Evolutionary conservation across 371 early-diverging fungal genomes (phyloP), one percentile per base, ranked within the genome.

Genomic region (Actinomortierella wolfii): DNA sequence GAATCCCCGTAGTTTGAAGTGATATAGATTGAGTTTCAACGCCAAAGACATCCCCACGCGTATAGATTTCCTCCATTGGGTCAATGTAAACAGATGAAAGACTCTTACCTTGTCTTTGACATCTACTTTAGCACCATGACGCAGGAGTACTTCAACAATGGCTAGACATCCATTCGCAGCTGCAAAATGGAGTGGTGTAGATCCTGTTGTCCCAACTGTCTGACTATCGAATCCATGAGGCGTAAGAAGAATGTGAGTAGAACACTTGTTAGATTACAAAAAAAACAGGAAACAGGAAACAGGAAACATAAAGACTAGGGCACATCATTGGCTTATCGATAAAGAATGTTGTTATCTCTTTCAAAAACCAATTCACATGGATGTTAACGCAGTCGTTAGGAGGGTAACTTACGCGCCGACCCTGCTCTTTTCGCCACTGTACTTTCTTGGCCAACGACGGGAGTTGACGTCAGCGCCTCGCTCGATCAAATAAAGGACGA

Each of bases 181-280:
- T 3, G 91, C 91, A 77, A 88, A 88, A 63, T 91, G 91, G 21
- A 91, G 61, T 14, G 91, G 87, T 2, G 91, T 90, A 18, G 87
- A 87, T 9, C 90, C 89, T 54, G 77, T 85, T 20, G 84, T 82
- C 2, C 82, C 82, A 42, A 76, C 75, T 2, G 74, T 54, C 45
- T 69, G 64, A 24, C 70, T 70, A 28, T 29, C 3, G 13, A 21
- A 23, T 13, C 20, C 17, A 25, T 6, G 24, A 41, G 24, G 13
- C n/a, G 21, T 41, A 18, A 42, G 14, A 53, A 28, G 24, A 47
- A 2, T 11, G 24, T 9, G 24, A 18, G n/a, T n/a, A n/a, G 24
- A 47, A 20, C 11, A 34, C 11, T 34, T 34, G 4, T 34, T 34
- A 11, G 34, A 6, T 4, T 34, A 34, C 34, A 34, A 34, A 34